Base-by-base conservation (phyloP, 495 filamentous ascomycete genomes). In the Annulohypoxylon maeteangense region DNA sequence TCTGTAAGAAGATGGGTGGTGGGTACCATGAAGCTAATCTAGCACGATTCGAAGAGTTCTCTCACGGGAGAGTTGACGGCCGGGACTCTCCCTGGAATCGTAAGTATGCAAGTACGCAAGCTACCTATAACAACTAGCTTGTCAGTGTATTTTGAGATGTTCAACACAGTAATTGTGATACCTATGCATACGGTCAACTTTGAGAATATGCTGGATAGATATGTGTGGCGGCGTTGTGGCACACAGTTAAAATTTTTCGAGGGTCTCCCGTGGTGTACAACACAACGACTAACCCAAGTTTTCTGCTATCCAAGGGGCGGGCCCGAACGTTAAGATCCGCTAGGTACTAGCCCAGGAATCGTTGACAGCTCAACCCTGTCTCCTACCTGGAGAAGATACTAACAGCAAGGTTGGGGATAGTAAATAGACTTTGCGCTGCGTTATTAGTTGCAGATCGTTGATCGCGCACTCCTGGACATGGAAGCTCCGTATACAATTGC, bases 401-500 rank as follows among this genome's bases (percentile, higher is more conserved):
- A 36, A 14, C 27, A 42, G 40, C 70, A 68, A 59, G 70, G 70
- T 62, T 20, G 32, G 32, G 65, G 61, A 14, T 40, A 11, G 5
- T 18, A 56, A 57, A 66, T 69, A 66, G 65, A 73, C 65, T 73
- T 69, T 22, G 45, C 56, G 57, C 70, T 73, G 68, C 64, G 56
- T 61, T 29, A 54, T 62, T 63, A n/a, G 56, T 34, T 51, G 14
- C 20, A 61, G 53, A 58, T 45, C 58, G 23, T 27, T 29, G 54
- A 14, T 27, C 31, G 48, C 38, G 6, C 22, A 14, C 34, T 47
- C 8, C 44, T 32, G 7, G 34, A 47, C 16, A 14, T 12, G 34
- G 50, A 27, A 20, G 4, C 32, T 38, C 36, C 44, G 47, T 29
- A 51, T 11, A 51, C 1, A 14, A 32, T 25, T 31, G 7, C 45